Percentiles rank a stretch among this genome's conserved stretches.
Conservation (phyloP, 371 early-diverging fungal genomes). For the Saksenaea oblongispora region DNA sequence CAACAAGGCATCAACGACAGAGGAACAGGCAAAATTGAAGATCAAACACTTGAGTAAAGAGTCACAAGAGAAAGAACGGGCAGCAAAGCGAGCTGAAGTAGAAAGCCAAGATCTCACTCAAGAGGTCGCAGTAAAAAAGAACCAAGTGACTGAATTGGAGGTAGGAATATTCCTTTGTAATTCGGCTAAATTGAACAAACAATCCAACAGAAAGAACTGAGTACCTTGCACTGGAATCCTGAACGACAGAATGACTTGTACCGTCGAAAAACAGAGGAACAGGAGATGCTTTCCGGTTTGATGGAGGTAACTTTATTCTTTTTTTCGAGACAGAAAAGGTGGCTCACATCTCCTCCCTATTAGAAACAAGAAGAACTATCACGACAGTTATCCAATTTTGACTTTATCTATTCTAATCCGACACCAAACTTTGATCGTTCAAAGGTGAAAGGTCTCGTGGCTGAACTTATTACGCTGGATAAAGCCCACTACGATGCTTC, state of each 20-base stretch:
- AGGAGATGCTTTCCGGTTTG: conserved; percentile 35
- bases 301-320: conserved; percentile 35
- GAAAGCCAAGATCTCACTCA: conserved; percentile 48
- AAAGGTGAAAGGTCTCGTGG: conserved; percentile 91
- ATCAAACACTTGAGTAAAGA: conserved; percentile 68
- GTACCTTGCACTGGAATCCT: conserved; percentile 55
- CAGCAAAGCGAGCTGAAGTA: conserved; percentile 47
- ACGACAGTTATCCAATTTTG: conserved; percentile 57
- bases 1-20: conserved; percentile 58
- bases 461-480: conserved; percentile 79
- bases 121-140: conserved; percentile 50
- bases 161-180: conserved; percentile 13
- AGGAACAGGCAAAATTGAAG: conserved; percentile 76
- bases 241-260: conserved; percentile 45
- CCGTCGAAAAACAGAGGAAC: conserved; percentile 30
- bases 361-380: conserved; percentile 51
- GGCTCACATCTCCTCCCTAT: conserved; percentile 4
- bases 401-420: conserved; percentile 75
- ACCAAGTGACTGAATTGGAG: conserved; percentile 37
- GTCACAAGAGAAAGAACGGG: conserved; percentile 57
- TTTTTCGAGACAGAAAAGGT: conserved; percentile 19
- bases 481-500: conserved; percentile 62
- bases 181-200: not conserved
- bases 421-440: conserved; percentile 85
- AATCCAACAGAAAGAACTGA: conserved; percentile 34